These are phyloP conservation scores for Adansonia madagascariensis DNA, from an alignment of 441 rosid genomes.

Conservation along the genomic window DNA sequence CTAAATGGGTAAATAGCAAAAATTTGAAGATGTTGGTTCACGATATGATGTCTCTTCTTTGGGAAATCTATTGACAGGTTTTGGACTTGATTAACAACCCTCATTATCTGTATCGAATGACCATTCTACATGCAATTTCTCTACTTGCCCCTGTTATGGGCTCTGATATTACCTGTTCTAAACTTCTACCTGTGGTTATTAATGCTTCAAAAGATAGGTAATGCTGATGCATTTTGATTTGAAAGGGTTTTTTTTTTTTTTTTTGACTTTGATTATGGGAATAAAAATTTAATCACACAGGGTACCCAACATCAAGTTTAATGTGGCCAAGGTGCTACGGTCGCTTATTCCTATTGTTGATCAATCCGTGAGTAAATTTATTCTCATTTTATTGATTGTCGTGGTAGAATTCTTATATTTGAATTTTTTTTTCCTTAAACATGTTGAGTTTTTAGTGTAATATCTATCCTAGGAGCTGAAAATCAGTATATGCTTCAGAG, in stretches of 20 bases:
- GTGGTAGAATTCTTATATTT: background rate
- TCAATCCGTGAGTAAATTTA: constrained; percentile 66
- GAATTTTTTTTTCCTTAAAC: background rate
- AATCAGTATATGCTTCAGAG: background rate
- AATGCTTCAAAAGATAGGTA: constrained; percentile 90
- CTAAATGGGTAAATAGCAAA: background rate
- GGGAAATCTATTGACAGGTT: constrained; percentile 49
- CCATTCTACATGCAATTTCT: constrained; percentile 78
- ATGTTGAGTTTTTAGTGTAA: background rate
- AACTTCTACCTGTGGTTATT: constrained; percentile 76
- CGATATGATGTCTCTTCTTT: background rate
- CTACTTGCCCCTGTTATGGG: constrained; percentile 95
- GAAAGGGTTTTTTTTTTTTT: background rate
- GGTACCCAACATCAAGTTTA: constrained; percentile 92
- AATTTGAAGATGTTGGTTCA: constrained; percentile 1
- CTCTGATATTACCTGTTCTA: constrained; percentile 79
- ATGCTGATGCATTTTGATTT: constrained; percentile 20
- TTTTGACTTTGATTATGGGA: constrained; percentile 18
- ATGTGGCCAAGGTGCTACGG: constrained; percentile 93
- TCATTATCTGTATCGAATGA: constrained; percentile 91
- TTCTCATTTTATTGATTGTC: background rate
- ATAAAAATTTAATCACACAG: constrained; percentile 44
- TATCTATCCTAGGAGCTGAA: background rate
- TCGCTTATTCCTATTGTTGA: constrained; percentile 86
- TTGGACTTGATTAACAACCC: constrained; percentile 84